These are phyloP conservation scores for Leccinum pachyderme DNA, from an alignment of 1,284 basidiomycete genomes.

Conservation along the genomic window DNA sequence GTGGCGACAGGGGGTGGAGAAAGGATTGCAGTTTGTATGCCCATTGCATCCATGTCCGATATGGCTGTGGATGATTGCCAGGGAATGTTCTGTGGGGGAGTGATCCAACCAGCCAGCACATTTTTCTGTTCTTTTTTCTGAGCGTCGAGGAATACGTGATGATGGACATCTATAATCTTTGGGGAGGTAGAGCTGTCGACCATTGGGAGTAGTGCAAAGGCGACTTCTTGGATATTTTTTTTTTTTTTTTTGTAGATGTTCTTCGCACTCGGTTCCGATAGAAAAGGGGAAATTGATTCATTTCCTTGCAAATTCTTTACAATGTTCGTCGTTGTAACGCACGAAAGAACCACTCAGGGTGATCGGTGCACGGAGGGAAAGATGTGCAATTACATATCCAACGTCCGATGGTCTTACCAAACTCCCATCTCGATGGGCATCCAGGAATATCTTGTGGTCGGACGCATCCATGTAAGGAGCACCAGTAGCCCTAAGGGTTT, in stretches of 20 bases:
- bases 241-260: conserved; percentile 14
- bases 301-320: conserved; percentile 49
- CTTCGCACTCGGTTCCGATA: conserved; percentile 18
- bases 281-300: conserved; percentile 17
- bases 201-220: too few species aligned
- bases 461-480: conserved; percentile 48
- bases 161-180: conserved; percentile 63
- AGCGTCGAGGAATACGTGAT: conserved; percentile 62
- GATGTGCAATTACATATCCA: conserved; percentile 72
- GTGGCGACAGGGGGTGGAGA: conserved; percentile 61
- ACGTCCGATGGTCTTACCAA: conserved; percentile 70
- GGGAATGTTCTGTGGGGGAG: conserved; percentile 59
- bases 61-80: conserved; percentile 61
- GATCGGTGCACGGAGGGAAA: conserved; percentile 57
- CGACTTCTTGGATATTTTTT: conserved; percentile 16
- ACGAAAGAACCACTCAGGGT: conserved; percentile 72
- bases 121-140: conserved; percentile 46
- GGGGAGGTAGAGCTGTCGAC: neutral
- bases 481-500: conserved; percentile 46
- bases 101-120: conserved; percentile 52
- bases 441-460: conserved; percentile 59
- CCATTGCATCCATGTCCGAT: conserved; percentile 54
- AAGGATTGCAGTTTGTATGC: conserved; percentile 57
- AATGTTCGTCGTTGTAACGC: conserved; percentile 66
- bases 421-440: conserved; percentile 57